phyloP scores from a whole-genome alignment of 2,329 filamentous ascomycete species.

The Ascochyta viciae-villosae region DNA sequence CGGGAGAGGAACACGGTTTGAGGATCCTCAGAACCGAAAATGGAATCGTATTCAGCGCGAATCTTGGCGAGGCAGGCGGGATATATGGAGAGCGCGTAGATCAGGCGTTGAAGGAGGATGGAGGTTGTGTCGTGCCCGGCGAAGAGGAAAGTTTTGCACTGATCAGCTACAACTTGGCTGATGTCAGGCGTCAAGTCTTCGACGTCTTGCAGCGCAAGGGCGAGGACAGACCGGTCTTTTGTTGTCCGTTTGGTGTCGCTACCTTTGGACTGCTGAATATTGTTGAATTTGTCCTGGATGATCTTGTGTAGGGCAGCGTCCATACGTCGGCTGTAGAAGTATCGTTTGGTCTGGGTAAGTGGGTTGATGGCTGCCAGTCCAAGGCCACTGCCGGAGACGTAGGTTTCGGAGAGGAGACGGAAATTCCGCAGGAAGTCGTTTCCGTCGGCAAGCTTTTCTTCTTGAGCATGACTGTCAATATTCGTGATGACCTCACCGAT shows the following conservation, averaged over 20 bases:
- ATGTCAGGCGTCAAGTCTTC: constrained; percentile 46
- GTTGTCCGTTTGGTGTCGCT: constrained; percentile 22
- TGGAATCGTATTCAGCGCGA: constrained; percentile 58
- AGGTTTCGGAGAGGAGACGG: constrained; percentile 28
- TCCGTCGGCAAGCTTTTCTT: constrained; percentile 18
- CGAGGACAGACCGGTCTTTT: constrained; percentile 42
- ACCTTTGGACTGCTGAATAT: constrained; percentile 29
- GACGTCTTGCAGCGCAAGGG: constrained; percentile 42
- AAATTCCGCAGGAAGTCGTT: constrained; percentile 39
- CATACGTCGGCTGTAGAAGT: constrained; percentile 30
- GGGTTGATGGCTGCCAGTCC: constrained; percentile 34
- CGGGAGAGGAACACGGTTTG: constrained; percentile 52
- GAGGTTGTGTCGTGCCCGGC: constrained; percentile 57
- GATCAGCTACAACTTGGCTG: constrained; percentile 48
- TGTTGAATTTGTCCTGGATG: constrained; percentile 34
- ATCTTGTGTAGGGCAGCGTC: constrained; percentile 38
- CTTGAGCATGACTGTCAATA: constrained; percentile 40
- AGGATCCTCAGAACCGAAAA: constrained; percentile 58
- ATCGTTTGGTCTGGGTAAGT: constrained; percentile 23
- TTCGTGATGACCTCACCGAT: constrained; percentile 44
- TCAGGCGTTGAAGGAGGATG: constrained; percentile 40
- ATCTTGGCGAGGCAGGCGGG: constrained; percentile 43
- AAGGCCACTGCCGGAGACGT: constrained; percentile 26
- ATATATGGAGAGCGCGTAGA: constrained; percentile 43
- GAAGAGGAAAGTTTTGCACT: constrained; percentile 55